Base-by-base conservation (phyloP, 2,329 filamentous ascomycete genomes). In the Pyrenophora teres region DNA sequence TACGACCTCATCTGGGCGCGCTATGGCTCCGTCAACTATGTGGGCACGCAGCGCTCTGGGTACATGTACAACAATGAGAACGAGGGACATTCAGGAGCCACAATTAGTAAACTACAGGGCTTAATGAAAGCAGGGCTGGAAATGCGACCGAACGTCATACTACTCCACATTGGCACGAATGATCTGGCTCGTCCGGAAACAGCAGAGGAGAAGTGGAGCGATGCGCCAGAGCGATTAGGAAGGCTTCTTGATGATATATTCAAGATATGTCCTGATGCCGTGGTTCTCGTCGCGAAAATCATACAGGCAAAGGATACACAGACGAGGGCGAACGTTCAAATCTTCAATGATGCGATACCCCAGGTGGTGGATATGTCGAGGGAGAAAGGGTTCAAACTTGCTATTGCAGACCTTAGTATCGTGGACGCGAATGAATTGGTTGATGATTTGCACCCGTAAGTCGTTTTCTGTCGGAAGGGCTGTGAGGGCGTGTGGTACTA, bases 241-340 rank as follows among this genome's bases (percentile, higher is more conserved):
- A 46, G 19, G 3, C 46, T 76, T 16, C 59, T 76, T 10, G 72
- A 75, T 49, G 52, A 64, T 12, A 56, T 76, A 3, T 42, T 71
- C 7, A 40, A 50, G 4, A 45, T 41, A 8, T 68, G 63, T 40
- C 69, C 71, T 0, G 67, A 71, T 41, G 64, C 72, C 4, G 67
- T 65, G 5, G 55, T 77, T 3, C 50, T 77, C 7, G 72, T 77
- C 30, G 73, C 74, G 6, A 64, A 72, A 47, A 67, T 77, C 13
- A 71, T 74, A 37, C 53, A 60, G 13, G 45, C 56, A 8, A 38
- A 48, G 13, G 61, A 66, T 38, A 37, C 31, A 10, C 50, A 46
- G 16, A 55, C 47, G 15, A 46, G 55, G 35, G 40, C 33, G 8
- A 60, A 59, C 16, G 60, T 65, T 12, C 40, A 57, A 10, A 46